Evolutionary conservation across 208 protist species (phyloP).

Genomic region (Trypanosoma lewisi): DNA sequence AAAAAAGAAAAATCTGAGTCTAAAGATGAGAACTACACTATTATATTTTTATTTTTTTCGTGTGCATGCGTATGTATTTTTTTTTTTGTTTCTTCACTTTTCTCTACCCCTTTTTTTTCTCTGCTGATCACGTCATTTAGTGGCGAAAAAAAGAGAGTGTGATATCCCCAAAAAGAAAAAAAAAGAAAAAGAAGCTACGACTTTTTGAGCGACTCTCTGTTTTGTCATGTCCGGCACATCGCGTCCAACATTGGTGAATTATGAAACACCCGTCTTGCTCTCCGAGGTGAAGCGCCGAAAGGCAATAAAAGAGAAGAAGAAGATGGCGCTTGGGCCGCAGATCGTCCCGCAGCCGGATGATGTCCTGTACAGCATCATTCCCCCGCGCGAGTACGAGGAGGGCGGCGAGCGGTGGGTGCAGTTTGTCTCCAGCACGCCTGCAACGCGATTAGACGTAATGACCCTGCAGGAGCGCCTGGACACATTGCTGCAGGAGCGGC

Average conservation of each 20-base stretch:
- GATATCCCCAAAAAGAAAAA: constrained; percentile 7
- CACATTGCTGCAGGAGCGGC: constrained; percentile 86
- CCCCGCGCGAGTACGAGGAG: constrained; percentile 88
- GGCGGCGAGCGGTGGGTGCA: constrained; percentile 85
- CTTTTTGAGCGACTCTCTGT: too few species aligned
- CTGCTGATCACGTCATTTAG: background rate
- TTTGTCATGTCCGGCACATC: constrained; percentile 13
- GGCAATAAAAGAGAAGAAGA: constrained; percentile 44
- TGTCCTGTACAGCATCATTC: constrained; percentile 90
- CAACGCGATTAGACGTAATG: constrained; percentile 89
- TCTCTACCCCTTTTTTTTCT: background rate
- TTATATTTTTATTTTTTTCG: too few species aligned
- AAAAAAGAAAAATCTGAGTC: too few species aligned
- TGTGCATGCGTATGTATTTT: background rate
- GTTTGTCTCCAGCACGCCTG: constrained; percentile 85
- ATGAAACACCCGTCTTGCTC: constrained; percentile 86
- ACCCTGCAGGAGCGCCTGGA: constrained; percentile 96
- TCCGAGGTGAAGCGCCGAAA: constrained; percentile 76
- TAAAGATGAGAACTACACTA: too few species aligned
- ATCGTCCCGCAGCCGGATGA: constrained; percentile 78
- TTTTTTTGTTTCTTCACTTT: background rate
- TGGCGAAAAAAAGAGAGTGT: background rate
- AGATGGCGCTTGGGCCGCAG: constrained; percentile 7
- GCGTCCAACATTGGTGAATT: constrained; percentile 80
- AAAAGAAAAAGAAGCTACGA: background rate